Conservation (phyloP, 164 flowering plant genomes). For the Euptelea pleiosperma region DNA sequence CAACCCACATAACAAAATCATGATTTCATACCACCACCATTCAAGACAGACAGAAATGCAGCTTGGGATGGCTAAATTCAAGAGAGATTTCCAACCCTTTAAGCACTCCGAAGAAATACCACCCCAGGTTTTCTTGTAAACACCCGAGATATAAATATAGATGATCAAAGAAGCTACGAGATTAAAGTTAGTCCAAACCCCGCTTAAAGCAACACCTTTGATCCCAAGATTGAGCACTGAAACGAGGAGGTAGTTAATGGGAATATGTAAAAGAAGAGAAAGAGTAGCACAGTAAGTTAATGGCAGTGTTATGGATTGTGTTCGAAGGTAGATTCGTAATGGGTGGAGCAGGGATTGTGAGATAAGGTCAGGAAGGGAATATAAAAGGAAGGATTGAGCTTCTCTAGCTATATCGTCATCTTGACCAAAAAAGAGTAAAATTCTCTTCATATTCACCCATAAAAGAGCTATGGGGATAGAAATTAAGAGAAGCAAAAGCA, state of each 20-base stretch:
- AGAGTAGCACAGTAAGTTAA: slow-evolving; percentile 55
- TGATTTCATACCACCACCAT: slow-evolving; percentile 95
- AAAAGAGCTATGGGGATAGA: slow-evolving; percentile 53
- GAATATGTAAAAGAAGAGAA: slow-evolving; percentile 59
- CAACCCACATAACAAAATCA: slow-evolving; percentile 68
- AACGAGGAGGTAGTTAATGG: slow-evolving; percentile 64
- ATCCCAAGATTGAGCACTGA: slow-evolving; percentile 46
- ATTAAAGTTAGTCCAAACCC: slow-evolving; percentile 55
- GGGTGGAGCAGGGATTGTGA: slow-evolving; percentile 65
- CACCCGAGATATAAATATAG: slow-evolving; percentile 41
- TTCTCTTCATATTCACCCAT: slow-evolving; percentile 58
- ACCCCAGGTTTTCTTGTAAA: slow-evolving; percentile 54
- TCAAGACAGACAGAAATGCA: slow-evolving; percentile 78
- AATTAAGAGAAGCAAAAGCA: slow-evolving; percentile 44
- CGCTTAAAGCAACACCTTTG: slow-evolving; percentile 60
- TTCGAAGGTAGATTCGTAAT: slow-evolving; percentile 60
- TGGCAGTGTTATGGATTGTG: slow-evolving; percentile 70
- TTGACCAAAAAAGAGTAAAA: slow-evolving; percentile 54
- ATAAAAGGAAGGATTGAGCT: slow-evolving; percentile 56
- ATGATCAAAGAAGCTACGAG: slow-evolving; percentile 43
- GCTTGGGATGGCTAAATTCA: slow-evolving; percentile 64
- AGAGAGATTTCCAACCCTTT: slow-evolving; percentile 43
- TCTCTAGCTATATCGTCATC: slow-evolving; percentile 44
- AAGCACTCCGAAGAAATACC: slow-evolving; percentile 42
- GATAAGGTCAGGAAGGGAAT: slow-evolving; percentile 63